A percentile compares a stretch with the other conserved stretches of the same genome.
Conservation (phyloP, 2,329 filamentous ascomycete genomes). For the Aspergillus tanneri region DNA sequence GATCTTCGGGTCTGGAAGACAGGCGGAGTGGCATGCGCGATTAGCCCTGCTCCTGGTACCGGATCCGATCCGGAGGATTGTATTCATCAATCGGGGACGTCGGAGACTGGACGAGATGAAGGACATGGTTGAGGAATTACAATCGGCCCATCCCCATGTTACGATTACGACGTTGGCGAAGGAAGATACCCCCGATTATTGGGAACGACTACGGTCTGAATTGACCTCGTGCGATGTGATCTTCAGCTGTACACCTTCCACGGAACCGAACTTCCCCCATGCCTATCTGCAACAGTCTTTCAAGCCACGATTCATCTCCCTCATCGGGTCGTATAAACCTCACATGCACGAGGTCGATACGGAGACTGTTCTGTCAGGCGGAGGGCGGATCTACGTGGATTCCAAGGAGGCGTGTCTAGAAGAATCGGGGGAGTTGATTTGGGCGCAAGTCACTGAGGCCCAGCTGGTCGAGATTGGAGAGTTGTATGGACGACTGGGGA, state of each 20-base stretch:
- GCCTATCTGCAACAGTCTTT: constrained; percentile 36
- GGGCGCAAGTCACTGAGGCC: constrained; percentile 36
- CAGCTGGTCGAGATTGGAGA: constrained; percentile 48
- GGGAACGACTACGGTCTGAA: constrained; percentile 25
- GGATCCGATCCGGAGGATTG: constrained; percentile 58
- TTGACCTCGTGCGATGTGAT: constrained; percentile 44
- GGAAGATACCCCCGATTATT: constrained; percentile 60
- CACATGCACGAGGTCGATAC: constrained; percentile 54
- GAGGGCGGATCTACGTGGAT: constrained; percentile 68
- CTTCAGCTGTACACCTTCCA: constrained; percentile 53
- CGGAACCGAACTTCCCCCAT: constrained; percentile 44
- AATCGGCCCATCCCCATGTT: constrained; percentile 37
- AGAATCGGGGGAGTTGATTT: constrained; percentile 50
- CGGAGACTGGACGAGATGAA: constrained; percentile 57
- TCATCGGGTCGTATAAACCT: constrained; percentile 57
- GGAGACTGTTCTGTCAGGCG: constrained; percentile 52
- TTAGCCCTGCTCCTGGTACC: constrained; percentile 50
- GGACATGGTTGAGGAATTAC: constrained; percentile 34
- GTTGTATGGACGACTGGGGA: constrained; percentile 26
- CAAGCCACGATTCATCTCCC: constrained; percentile 48
- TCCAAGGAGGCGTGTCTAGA: constrained; percentile 46
- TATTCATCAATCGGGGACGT: constrained; percentile 70
- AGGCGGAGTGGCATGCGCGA: constrained; percentile 53
- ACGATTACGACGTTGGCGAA: constrained; percentile 48
- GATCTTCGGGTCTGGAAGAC: constrained; percentile 51